Base-by-base conservation (phyloP, 2,329 filamentous ascomycete species). In the Ophiognomonia clavigignenti-juglandacearum region DNA sequence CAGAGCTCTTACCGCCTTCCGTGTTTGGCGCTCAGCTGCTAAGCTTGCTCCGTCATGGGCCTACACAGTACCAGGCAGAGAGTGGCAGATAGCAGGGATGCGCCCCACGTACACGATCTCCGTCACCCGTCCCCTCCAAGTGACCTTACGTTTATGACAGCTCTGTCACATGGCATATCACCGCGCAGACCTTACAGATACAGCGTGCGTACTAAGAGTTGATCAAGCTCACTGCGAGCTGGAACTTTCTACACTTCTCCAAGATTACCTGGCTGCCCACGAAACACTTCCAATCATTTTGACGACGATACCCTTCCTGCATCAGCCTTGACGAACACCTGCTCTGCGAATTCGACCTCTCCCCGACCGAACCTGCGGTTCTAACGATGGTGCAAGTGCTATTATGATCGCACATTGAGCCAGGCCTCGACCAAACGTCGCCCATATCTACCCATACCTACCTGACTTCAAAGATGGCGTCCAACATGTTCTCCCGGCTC, bases 401-500 rank as follows among this genome's bases (percentile, higher is more conserved):
- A 40, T 39, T 31, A 49, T 52, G 50, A 49, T 37, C 29, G 11
- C 19, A 26, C 23, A 31, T 27, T 43, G 34, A 18, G n/a, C 27
- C 16, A 19, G 23, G n/a, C 23, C n/a, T 31, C 19, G 26, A 31
- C 19, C 39, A 43, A 22, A 49, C 32, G 39, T 43, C 45, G 35
- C 31, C 29, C 32, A 36, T 26, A 20, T 52, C 18, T 22, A 16
- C n/a, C n/a, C n/a, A n/a, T n/a, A 39, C 24, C 24, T 26, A 10
- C 24, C 24, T 10, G 35, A 51, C 14, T 19, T 24, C 31, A 41
- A 53, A 51, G 40, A 77, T 77, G 72, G 59, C 73, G 41, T 67
- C 68, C 43, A 74, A 74, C 44, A 60, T 74, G 40, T 74, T 78
- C 54, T 71, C 72, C 20, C 70, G 66, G 45, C 63, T 74, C 31